Evolutionary conservation across 805 yeast genomes (phyloP).

Genomic region (Lipomyces sp.): DNA sequence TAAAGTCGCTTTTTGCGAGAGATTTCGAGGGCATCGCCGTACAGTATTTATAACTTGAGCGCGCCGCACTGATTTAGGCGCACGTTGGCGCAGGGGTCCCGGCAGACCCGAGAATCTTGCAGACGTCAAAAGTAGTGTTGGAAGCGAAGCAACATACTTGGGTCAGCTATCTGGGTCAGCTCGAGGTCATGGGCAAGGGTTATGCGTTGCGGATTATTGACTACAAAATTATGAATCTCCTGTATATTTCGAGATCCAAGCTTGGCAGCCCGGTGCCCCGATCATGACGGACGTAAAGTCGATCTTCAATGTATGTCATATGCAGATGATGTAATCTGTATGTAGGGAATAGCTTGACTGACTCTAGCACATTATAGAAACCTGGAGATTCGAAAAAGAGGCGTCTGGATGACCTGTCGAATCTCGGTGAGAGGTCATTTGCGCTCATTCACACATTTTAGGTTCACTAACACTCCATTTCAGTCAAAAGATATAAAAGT

Average conservation of each 20-base stretch:
- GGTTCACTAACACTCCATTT: background rate
- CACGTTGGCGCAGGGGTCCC: no score
- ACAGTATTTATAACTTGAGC: no score
- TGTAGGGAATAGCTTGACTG: background rate
- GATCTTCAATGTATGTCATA: constrained; percentile 25
- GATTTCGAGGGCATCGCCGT: no score
- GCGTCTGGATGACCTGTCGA: constrained; percentile 19
- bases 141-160: no score
- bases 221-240: background rate
- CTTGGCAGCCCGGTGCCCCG: background rate
- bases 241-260: background rate
- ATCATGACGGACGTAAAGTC: constrained; percentile 25
- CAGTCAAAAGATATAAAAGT: constrained; percentile 17
- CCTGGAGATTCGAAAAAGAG: constrained; percentile 15
- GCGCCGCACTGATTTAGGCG: no score
- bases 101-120: no score
- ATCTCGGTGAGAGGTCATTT: constrained; percentile 12
- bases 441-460: background rate
- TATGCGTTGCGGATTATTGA: no score
- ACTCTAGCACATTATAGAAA: background rate
- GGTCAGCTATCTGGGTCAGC: no score
- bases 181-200: no score
- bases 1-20: background rate
- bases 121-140: no score
- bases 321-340: background rate